A percentile compares a stretch with the other conserved stretches of the same genome.
Evolutionary conservation across 495 filamentous ascomycete species (phyloP).

Genomic region (Symbiotaphrina buchneri): DNA sequence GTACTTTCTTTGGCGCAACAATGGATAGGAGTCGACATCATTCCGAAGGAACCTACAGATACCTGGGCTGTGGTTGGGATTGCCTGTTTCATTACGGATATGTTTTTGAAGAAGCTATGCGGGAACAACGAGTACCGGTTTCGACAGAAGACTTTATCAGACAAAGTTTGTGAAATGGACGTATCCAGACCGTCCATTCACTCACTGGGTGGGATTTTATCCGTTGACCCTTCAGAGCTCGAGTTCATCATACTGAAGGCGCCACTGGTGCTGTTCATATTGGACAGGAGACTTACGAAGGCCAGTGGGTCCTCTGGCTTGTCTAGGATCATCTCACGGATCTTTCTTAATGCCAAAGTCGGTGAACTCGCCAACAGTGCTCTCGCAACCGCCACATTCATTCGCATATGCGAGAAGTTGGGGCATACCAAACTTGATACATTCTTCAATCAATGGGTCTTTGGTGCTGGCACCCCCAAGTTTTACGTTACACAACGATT

Average conservation of each 20-base stretch:
- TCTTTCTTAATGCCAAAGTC: conserved; percentile 62
- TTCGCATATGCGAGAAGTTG: conserved; percentile 62
- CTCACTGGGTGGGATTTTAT: conserved; percentile 52
- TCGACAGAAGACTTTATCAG: conserved; percentile 67
- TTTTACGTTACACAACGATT: conserved; percentile 73
- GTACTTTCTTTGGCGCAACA: conserved; percentile 76
- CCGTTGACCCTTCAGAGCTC: conserved; percentile 57
- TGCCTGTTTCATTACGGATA: conserved; percentile 79
- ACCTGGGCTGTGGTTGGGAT: conserved; percentile 84
- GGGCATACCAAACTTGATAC: conserved; percentile 63
- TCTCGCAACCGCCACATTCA: conserved; percentile 51
- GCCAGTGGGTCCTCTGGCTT: conserved; percentile 63
- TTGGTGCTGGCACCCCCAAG: conserved; percentile 64
- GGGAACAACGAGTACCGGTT: conserved; percentile 90
- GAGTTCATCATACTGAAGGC: conserved; percentile 89
- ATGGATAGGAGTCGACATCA: conserved; percentile 79
- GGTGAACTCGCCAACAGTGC: conserved; percentile 51
- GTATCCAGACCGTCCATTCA: conserved; percentile 62
- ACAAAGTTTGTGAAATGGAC: conserved; percentile 63
- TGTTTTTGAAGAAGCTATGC: conserved; percentile 70
- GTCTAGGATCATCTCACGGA: conserved; percentile 57
- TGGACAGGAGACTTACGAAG: conserved; percentile 78
- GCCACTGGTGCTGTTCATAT: conserved; percentile 74
- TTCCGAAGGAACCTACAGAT: conserved; percentile 58
- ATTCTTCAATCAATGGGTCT: conserved; percentile 89